These are phyloP conservation scores for Thermochaetoides dissita DNA, from an alignment of 2,329 filamentous ascomycete genomes.

Conservation along the genomic window DNA sequence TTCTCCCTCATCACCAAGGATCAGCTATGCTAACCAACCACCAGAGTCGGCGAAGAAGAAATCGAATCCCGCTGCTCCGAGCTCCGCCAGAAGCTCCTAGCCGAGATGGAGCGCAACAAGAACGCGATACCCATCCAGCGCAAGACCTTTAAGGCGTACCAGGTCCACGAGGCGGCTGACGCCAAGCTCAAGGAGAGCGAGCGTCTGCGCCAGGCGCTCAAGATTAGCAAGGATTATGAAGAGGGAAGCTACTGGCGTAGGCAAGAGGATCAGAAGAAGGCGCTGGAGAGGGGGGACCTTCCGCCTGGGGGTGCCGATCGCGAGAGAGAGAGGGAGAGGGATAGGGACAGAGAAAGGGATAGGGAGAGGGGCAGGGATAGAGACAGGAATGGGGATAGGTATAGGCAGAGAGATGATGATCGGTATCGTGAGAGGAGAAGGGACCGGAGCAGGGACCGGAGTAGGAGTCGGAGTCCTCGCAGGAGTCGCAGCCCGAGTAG, in stretches of 20 bases:
- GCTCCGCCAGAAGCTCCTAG: conserved; percentile 49
- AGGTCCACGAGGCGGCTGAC: conserved; percentile 90
- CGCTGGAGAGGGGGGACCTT: conserved; percentile 25
- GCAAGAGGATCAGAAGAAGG: conserved; percentile 55
- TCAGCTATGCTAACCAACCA: not conserved
- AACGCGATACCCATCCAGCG: conserved; percentile 21
- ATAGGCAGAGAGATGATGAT: not conserved
- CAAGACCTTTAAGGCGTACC: conserved; percentile 68
- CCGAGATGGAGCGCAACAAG: conserved; percentile 32
- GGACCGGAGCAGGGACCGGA: no score
- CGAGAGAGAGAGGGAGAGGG: conserved; percentile 2
- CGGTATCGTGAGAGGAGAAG: no score
- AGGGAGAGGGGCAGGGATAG: conserved; percentile 3
- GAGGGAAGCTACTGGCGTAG: conserved; percentile 76
- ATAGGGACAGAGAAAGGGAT: not conserved
- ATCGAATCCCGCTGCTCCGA: conserved; percentile 65
- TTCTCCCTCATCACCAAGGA: not conserved
- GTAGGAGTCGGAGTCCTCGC: no score
- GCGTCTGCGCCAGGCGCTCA: conserved; percentile 68
- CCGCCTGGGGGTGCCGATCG: conserved; percentile 1
- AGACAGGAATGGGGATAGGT: conserved; percentile 1
- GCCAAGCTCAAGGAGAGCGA: conserved; percentile 96
- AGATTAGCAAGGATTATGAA: conserved; percentile 73
- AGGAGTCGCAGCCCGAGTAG: no score
- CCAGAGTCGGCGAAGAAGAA: conserved; percentile 69